Conservation (phyloP, 2,329 filamentous ascomycete species). For the Fusarium compactum region DNA sequence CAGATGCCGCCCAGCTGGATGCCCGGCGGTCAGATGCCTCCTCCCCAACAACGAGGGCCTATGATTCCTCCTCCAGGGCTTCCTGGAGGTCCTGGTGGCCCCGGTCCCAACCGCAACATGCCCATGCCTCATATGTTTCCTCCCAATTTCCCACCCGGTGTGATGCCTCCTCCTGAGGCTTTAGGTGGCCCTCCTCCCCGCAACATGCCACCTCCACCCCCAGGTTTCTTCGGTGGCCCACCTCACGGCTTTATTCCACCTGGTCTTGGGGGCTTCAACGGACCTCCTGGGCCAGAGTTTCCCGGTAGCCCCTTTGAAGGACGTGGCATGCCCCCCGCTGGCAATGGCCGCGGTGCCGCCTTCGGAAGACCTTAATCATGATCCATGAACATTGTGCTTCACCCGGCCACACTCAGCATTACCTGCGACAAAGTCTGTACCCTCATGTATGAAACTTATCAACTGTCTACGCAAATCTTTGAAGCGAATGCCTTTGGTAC, state of each 20-base stretch:
- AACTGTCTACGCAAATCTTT: constrained; percentile 34
- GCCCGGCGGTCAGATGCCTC: constrained; percentile 59
- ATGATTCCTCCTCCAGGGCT: constrained; percentile 74
- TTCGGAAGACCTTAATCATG: constrained; percentile 50
- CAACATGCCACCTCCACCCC: constrained; percentile 68
- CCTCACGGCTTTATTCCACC: constrained; percentile 67
- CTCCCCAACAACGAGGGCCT: constrained; percentile 58
- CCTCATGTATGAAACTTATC: constrained; percentile 39
- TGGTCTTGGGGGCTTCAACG: constrained; percentile 68
- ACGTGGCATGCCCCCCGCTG: constrained; percentile 66
- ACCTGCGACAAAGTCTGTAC: constrained; percentile 14
- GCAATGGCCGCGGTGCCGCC: constrained; percentile 52
- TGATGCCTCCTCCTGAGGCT: constrained; percentile 61
- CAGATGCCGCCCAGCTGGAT: constrained; percentile 70
- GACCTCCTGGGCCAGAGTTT: constrained; percentile 62
- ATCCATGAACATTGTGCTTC: constrained; percentile 5
- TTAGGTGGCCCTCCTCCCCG: constrained; percentile 65
- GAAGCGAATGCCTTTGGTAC: constrained; percentile 2
- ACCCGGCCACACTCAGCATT: not conserved
- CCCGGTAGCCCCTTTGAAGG: constrained; percentile 64
- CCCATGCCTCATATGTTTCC: constrained; percentile 71
- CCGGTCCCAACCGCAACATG: constrained; percentile 53
- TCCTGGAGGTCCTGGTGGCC: constrained; percentile 43
- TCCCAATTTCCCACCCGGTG: constrained; percentile 68
- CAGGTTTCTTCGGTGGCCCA: constrained; percentile 66